Base-by-base conservation (phyloP, 179 eudicot genomes). In the Actinidia chinensis region DNA sequence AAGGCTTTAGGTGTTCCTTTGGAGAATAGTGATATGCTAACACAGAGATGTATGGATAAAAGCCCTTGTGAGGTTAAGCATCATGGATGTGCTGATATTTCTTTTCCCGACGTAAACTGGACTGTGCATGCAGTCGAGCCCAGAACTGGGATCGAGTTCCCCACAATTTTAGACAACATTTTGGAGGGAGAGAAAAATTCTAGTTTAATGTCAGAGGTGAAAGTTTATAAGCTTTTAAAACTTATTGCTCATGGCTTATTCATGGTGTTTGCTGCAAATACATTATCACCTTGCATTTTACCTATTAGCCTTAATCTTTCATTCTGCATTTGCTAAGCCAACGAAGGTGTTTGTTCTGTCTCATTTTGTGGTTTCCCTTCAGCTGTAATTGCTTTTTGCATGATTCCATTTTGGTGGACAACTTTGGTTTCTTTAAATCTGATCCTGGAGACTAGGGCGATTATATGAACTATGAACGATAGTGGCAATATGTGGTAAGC, bases 101-200 rank as follows among this genome's bases (percentile, higher is more conserved):
- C 83, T 71, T 50, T 84, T 73, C 84, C 82, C 33, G 84, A 79
- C 74, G 68, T 85, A 2, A 81, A 81, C 77, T 87, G 93, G 90
- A 79, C 79, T 36, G 88, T 84, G 77, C 85, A 89, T 81, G 82
- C 86, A 68, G 86, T 89, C 64, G 98, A 95, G 83, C 97, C 97
- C 48, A 85, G 84, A 85, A 95, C 98, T 48, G 97, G 97, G 55
- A 91, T 95, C 46, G 89, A 89, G 86, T 95, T 95, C 76, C 98
- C 98, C 54, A 83, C 87, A 20, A 79, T 91, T 18, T 78, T 93
- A 79, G 87, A 86, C 42, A 83, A 81, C 74, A 42, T 74, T 69
- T 74, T 88, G 64, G 85, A 83, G 59, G 88, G 86, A 78, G 91
- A 84, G 60, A 86, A 80, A 52, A 85, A 84, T 77, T 85, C 91